phyloP scores from a whole-genome alignment of 192 early-diverging fungal genomes.

The Coemansia sp. region DNA sequence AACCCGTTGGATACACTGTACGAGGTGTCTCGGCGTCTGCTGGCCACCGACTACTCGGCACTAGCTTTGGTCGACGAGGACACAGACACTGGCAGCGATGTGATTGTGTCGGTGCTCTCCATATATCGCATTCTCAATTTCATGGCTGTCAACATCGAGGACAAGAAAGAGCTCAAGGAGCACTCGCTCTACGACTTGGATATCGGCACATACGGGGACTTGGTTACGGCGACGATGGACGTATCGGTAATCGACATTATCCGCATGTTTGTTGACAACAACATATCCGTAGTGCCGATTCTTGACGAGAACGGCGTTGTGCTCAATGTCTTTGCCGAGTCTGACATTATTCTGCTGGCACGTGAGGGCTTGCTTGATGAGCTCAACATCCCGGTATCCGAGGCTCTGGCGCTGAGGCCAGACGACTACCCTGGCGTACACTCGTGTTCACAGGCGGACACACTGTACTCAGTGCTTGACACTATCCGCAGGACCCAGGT shows the following conservation, averaged over 20 bases:
- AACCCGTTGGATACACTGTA: slow-evolving; percentile 84
- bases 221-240: slow-evolving; percentile 75
- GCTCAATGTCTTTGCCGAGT: slow-evolving; percentile 94
- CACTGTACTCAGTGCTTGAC: slow-evolving; percentile 82
- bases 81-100: slow-evolving; percentile 68
- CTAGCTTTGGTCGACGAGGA: slow-evolving; percentile 87
- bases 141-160: slow-evolving; percentile 78
- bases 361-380: slow-evolving; percentile 58
- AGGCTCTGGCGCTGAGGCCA: slow-evolving; percentile 78
- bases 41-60: slow-evolving; percentile 81
- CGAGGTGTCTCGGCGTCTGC: slow-evolving; percentile 77
- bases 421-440: slow-evolving; percentile 93
- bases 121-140: slow-evolving; percentile 85
- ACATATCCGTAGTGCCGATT: slow-evolving; percentile 92
- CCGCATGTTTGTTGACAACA: slow-evolving; percentile 85
- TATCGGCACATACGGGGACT: slow-evolving; percentile 83
- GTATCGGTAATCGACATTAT: slow-evolving; percentile 87
- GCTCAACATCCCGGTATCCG: slow-evolving; percentile 81
- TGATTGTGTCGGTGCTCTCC: slow-evolving; percentile 89
- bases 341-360: slow-evolving; percentile 85
- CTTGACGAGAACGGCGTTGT: slow-evolving; percentile 82
- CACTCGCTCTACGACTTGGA: slow-evolving; percentile 71
- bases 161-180: slow-evolving; percentile 60
- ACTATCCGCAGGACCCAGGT: slow-evolving; percentile 83
- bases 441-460: slow-evolving; percentile 83